phyloP scores from a whole-genome alignment of 306 rosid species.

The Cajanus cajan region DNA sequence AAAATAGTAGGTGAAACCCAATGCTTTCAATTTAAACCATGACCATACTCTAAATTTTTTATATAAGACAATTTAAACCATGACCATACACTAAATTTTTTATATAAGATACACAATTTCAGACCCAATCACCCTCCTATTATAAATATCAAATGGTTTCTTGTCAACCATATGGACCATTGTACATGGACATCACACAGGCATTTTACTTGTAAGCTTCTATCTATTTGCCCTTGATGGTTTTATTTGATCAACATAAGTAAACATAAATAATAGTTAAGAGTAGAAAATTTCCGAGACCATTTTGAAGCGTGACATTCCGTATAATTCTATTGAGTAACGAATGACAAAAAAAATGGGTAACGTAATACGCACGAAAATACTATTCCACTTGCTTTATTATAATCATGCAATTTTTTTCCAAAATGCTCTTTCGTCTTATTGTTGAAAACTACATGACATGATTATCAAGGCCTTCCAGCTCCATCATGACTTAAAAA shows the following conservation, averaged over 20 bases:
- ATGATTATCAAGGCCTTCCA: no score
- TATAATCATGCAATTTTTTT: neutral
- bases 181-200: neutral
- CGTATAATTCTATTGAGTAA: neutral
- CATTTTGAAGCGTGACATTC: neutral
- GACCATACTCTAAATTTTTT: neutral
- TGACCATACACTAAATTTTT: neutral
- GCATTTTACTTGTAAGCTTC: neutral
- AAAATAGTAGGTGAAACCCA: neutral
- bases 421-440: neutral
- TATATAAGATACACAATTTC: neutral
- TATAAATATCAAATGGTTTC: neutral
- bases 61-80: neutral
- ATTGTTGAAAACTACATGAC: neutral
- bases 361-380: neutral
- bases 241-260: neutral
- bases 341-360: neutral
- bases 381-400: neutral
- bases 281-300: neutral
- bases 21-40: neutral
- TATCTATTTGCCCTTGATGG: neutral
- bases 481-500: neutral
- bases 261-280: neutral
- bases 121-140: neutral
- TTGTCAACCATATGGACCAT: neutral